A percentile compares a stretch with the other conserved stretches of the same genome.
Conservation (phyloP, 1,284 basidiomycete genomes). For the Cryptococcus sp. region DNA sequence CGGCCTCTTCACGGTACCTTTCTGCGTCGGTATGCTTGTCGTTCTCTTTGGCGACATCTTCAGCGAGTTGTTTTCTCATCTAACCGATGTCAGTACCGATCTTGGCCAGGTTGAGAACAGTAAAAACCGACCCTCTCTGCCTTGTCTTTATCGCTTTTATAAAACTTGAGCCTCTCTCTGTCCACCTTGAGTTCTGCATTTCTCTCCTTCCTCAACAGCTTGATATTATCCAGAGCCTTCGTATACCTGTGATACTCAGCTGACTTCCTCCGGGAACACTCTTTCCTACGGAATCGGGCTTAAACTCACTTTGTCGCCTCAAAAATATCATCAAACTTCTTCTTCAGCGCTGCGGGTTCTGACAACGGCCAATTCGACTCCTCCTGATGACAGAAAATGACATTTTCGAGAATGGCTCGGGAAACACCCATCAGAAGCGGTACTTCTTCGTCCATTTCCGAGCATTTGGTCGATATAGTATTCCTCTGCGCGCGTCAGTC, state of each 20-base stretch:
- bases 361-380: constrained; percentile 97
- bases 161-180: constrained; percentile 72
- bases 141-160: constrained; percentile 78
- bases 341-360: constrained; percentile 86
- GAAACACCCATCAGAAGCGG: constrained; percentile 91
- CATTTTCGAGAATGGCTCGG: constrained; percentile 94
- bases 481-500: constrained; percentile 57
- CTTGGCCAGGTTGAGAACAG: not conserved
- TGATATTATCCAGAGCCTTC: constrained; percentile 93
- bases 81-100: constrained; percentile 3
- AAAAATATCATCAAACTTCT: constrained; percentile 99
- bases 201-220: constrained; percentile 81
- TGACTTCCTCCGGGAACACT: not conserved
- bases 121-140: constrained; percentile 58
- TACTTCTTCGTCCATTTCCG: constrained; percentile 93
- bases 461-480: constrained; percentile 90
- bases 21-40: constrained; percentile 72
- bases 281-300: not conserved
- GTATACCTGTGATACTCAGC: constrained; percentile 66
- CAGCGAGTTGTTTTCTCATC: constrained; percentile 35
- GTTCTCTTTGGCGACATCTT: constrained; percentile 65
- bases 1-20: constrained; percentile 63
- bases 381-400: constrained; percentile 99
- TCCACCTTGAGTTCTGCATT: constrained; percentile 87
- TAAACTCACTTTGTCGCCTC: constrained; percentile 80